Conservation (phyloP, 1,284 basidiomycete genomes). For the Naganishia cerealis region DNA sequence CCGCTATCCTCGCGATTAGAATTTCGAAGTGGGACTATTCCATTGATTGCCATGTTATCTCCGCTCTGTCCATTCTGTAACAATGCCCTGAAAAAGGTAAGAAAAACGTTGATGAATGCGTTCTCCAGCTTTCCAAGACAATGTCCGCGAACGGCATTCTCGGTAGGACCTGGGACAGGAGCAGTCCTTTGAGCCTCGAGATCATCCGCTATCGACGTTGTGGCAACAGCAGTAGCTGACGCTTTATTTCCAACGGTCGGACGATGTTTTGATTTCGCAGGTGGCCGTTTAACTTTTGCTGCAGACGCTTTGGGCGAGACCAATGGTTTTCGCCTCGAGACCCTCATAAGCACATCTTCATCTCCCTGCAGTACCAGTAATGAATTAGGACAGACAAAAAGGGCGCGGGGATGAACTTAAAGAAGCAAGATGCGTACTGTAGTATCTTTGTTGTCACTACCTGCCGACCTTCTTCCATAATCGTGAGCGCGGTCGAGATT, state of each 20-base stretch:
- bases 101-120: conserved; percentile 18
- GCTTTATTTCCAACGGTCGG: not conserved
- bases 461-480: not conserved
- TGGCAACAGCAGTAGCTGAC: not conserved
- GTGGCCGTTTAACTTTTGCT: conserved; percentile 8
- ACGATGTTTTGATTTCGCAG: not conserved
- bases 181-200: conserved; percentile 1
- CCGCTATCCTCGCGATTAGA: not conserved
- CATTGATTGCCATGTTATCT: not conserved
- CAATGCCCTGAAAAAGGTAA: not conserved
- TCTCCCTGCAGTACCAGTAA: not conserved
- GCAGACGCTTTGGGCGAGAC: conserved; percentile 11
- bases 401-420: not conserved
- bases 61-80: not conserved
- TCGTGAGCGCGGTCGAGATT: not conserved
- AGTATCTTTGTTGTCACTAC: not conserved
- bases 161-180: not conserved
- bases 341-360: not conserved
- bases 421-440: not conserved
- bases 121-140: conserved; percentile 17
- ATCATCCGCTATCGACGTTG: conserved; percentile 5
- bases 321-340: conserved; percentile 3
- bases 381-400: not conserved
- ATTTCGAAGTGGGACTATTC: not conserved
- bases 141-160: conserved; percentile 13